Conservation (phyloP, 148 eudicot genomes). For the Fagopyrum homotropicum region DNA sequence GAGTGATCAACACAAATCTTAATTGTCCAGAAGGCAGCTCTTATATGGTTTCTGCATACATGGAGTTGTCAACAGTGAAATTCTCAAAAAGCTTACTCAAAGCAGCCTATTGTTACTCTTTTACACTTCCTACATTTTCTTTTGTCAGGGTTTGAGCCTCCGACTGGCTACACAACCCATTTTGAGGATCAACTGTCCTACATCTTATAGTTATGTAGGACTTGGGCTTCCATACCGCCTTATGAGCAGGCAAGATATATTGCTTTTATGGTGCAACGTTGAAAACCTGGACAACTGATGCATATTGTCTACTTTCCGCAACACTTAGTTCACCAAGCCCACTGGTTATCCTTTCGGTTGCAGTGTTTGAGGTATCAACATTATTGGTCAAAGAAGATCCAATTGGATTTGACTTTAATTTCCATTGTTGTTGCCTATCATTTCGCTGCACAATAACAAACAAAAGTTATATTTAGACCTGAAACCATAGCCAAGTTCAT, state of each 20-base stretch:
- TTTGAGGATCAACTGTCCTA: conserved; percentile 20
- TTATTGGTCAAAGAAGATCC: conserved; percentile 24
- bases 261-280: conserved; percentile 26
- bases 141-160: conserved; percentile 1
- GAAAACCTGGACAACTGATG: conserved; percentile 26
- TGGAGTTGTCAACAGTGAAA: conserved; percentile 64
- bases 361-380: conserved; percentile 16
- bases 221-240: conserved; percentile 49
- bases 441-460: conserved; percentile 29
- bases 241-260: conserved; percentile 29
- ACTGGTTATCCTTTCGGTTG: conserved; percentile 22
- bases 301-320: conserved; percentile 27
- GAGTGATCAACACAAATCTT: no score
- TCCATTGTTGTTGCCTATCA: conserved; percentile 44
- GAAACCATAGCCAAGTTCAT: neutral
- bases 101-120: conserved; percentile 20
- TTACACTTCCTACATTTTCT: conserved; percentile 21
- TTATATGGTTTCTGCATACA: conserved; percentile 69
- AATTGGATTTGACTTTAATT: conserved; percentile 35
- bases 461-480: neutral
- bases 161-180: conserved; percentile 19
- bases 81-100: conserved; percentile 45
- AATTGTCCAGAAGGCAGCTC: conserved; percentile 94
- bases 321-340: conserved; percentile 23
- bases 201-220: conserved; percentile 45